Conservation (phyloP, 192 early-diverging fungal genomes). For the Physocladia obscura region DNA sequence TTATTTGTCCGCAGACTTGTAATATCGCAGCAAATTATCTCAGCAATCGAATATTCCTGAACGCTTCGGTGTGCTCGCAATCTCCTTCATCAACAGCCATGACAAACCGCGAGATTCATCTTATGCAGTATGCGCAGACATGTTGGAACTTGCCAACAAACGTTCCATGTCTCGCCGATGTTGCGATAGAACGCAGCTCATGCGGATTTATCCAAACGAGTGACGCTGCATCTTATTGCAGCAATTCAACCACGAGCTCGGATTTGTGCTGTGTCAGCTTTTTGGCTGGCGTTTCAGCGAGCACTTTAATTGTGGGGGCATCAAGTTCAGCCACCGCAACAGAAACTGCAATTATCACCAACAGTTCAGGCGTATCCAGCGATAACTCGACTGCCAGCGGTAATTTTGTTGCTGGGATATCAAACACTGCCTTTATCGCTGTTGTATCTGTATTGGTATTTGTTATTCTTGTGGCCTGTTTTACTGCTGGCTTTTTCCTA, state of each 20-base stretch:
- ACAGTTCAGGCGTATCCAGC: too few species aligned
- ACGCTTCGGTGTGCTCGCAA: constrained; percentile 8
- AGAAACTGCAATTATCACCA: too few species aligned
- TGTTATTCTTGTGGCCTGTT: neutral
- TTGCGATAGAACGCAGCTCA: neutral
- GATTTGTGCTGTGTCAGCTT: neutral
- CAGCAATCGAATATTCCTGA: neutral
- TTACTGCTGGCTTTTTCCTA: neutral
- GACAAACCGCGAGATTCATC: neutral
- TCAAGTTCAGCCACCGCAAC: too few species aligned
- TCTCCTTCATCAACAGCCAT: neutral
- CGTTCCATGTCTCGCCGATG: neutral
- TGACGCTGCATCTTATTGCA: constrained; percentile 9
- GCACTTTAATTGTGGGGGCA: neutral
- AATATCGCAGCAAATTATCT: neutral
- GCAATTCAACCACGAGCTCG: neutral
- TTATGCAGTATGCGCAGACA: neutral
- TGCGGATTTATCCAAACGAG: constrained; percentile 13
- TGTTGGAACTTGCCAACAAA: constrained; percentile 1
- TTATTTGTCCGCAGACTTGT: constrained; percentile 14
- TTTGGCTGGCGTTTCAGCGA: neutral
- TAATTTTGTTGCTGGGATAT: neutral
- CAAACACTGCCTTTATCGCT: neutral
- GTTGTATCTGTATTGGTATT: neutral
- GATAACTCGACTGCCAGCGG: too few species aligned